Evolutionary conservation across 768 basidiomycete genomes (phyloP), one percentile per base, ranked within the genome.

Genomic region (Lactifluus subvellereus): DNA sequence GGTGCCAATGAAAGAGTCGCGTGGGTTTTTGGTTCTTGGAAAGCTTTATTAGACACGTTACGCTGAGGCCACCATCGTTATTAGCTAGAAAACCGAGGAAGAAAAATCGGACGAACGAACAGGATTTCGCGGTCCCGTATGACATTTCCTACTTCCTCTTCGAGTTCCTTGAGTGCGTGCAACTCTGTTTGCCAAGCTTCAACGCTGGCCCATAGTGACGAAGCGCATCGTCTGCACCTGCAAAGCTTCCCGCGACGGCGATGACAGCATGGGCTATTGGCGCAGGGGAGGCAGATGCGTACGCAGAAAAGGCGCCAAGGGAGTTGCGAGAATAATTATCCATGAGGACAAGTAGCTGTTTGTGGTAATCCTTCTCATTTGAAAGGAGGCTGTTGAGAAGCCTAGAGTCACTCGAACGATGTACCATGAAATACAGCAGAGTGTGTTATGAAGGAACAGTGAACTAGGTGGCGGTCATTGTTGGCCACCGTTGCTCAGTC

Each of bases 111-210:
- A 54, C n/a, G 42, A n/a, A 66, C 65, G 48, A 30, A 91, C 91
- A 92, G 78, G 66, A 94, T 93, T 68, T 93, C 90, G 50, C 88
- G 77, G 73, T 93, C 91, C 6, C 88, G 76, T 63, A 89, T 75
- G 57, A 91, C 77, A 66, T 83, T 85, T 4, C 77, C 78, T 4
- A 92, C 82, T 60, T 89, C 89, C 50, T 90, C 87, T 73, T 93
- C 89, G 58, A 88, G 76, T 10, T 75, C 76, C 70, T 85, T 88
- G 65, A 94, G 74, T 3, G 72, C 73, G 63, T 77, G 78, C 64
- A 92, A 78, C 60, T 82, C 77, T 35, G 82, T 82, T 38, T 82
- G 78, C 84, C 89, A 92, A 18, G 78, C 72, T 42, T 91, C 87
- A 2, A 92, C 76, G 0, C 82, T 80, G 9, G 69, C 74, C 0